Base-by-base conservation (phyloP, 2,329 filamentous ascomycete genomes). In the Paecilomyces formosus region DNA sequence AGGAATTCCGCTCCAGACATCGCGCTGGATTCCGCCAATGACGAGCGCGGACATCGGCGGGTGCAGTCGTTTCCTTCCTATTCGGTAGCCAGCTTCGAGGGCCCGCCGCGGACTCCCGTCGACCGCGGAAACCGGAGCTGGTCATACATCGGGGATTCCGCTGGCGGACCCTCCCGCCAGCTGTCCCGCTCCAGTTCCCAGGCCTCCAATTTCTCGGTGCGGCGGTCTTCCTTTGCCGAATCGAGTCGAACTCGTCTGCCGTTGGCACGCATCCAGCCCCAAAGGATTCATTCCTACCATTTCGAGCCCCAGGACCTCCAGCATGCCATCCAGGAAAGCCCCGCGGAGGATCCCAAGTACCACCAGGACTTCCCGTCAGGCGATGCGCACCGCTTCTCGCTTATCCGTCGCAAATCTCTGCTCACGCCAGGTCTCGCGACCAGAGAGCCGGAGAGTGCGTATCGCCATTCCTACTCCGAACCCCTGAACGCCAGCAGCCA, bases 331-430 rank as follows among this genome's bases (percentile, higher is more conserved):
- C 64, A 68, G 56, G 63, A 66, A n/a, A 64, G 57, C 51, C 58
- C 57, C 0, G 59, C 68, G 21, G 66, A 70, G 58, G 64, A 68
- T 39, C 65, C 69, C 18, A 62, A 67, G 12, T 67, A 70, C 53
- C 69, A 68, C n/a, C 72, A 72, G 52, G 72, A 68, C 1, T 66
- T 69, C 60, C 70, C 72, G 51, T 61, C 68, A 56, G 66, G 71
- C 33, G 68, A 69, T 26, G 68, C 65, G 52, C 70, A 71, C 54
- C 67, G 70, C 8, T 70, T 70, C 58, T 72, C 72, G 13, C 57
- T 73, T 45, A 74, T 70, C n/a, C 72, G 73, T 22, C 69, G 72
- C 22, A 69, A 70, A 18, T 75, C 73, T 30, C 64, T 75, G 8
- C 64, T 73, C 26, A 74, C 67, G 45, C 74, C 70, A 4, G 72